phyloP scores from a whole-genome alignment of 192 early-diverging fungal species.

The Coemansia aciculifera region DNA sequence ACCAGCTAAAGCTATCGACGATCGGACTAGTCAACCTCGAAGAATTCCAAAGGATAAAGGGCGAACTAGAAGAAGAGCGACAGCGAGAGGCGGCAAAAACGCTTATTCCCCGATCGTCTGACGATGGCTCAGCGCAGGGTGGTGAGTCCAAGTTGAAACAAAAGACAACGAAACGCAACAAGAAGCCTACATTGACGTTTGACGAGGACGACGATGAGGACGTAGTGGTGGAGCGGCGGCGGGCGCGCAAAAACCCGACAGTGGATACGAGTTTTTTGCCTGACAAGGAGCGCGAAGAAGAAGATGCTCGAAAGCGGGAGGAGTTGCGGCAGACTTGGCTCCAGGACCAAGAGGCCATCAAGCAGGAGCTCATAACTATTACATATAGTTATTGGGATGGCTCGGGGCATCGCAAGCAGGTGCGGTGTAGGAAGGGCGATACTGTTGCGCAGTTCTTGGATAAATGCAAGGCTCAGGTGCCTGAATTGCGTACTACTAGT shows the following conservation, averaged over 20 bases:
- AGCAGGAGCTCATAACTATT: slow-evolving; percentile 79
- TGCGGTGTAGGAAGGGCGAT: slow-evolving; percentile 81
- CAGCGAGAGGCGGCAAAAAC: slow-evolving; percentile 72
- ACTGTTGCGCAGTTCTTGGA: slow-evolving; percentile 86
- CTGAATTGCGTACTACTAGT: slow-evolving; percentile 75
- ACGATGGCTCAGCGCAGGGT: background rate
- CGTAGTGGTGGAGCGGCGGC: slow-evolving; percentile 27
- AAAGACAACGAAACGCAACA: slow-evolving; percentile 31
- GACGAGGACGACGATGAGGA: slow-evolving; percentile 61
- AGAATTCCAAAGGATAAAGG: slow-evolving; percentile 85
- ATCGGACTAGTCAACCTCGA: slow-evolving; percentile 86
- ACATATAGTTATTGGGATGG: slow-evolving; percentile 98
- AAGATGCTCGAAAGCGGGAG: slow-evolving; percentile 71
- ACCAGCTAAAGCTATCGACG: slow-evolving; percentile 82
- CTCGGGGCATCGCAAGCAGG: slow-evolving; percentile 84
- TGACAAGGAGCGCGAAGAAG: slow-evolving; percentile 82
- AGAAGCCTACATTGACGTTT: slow-evolving; percentile 73
- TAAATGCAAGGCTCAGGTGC: slow-evolving; percentile 76
- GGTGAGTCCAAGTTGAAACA: slow-evolving; percentile 4
- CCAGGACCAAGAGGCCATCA: slow-evolving; percentile 75
- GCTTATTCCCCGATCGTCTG: slow-evolving; percentile 7
- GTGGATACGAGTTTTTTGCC: slow-evolving; percentile 94
- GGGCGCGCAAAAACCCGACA: slow-evolving; percentile 75
- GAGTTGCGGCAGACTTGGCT: slow-evolving; percentile 82
- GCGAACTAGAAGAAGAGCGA: slow-evolving; percentile 80